Base-by-base conservation (phyloP, 2,329 filamentous ascomycete species). In the Pseudogymnoascus pannorum region DNA sequence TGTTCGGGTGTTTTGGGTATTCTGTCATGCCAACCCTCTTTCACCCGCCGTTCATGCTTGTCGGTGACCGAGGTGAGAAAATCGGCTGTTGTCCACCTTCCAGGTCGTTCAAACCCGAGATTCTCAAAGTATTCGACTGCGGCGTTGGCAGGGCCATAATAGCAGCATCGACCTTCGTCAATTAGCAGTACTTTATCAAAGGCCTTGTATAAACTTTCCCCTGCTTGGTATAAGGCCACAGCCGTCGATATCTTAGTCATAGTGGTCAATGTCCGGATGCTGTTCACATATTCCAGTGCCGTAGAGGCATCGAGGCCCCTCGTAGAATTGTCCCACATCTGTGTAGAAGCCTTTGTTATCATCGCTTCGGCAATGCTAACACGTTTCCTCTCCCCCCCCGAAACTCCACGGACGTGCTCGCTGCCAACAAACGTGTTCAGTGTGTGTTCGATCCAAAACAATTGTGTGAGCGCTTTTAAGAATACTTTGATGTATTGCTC, bases 131-230 rank as follows among this genome's bases (percentile, higher is more conserved):
- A 89, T 64, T 82, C 75, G 63, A 80, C 81, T 1, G 87, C 87
- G 64, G 85, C 78, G 14, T 77, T 77, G 3, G 84, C 83, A 8
- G 82, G 83, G 1, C 86, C 87, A 69, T 83, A 81, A 71, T 82
- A 89, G 33, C 88, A 80, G 75, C 86, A 84, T 35, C 85, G 83
- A 1, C 89, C 89, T 58, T 83, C 77, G 66, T 92, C 87, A 60
- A 93, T 89, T 18, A 92, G 83, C 58, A 92, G 73, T 2, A 92
- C 89, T 73, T 92, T 92, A 71, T 94, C 89, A 81, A 92, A 89
- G 31, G 88, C 75, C 64, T 86, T 79, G 68, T 88, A 89, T 63
- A 89, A 87, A 20, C 82, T 82, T 70, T 89, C 85, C 60, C 85
- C 84, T 1, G 86, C 86, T 71, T 89, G 87, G 70, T 89, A 89